Evolutionary conservation across 2,329 filamentous ascomycete species (phyloP).

Genomic region (Monosporascus sp.): DNA sequence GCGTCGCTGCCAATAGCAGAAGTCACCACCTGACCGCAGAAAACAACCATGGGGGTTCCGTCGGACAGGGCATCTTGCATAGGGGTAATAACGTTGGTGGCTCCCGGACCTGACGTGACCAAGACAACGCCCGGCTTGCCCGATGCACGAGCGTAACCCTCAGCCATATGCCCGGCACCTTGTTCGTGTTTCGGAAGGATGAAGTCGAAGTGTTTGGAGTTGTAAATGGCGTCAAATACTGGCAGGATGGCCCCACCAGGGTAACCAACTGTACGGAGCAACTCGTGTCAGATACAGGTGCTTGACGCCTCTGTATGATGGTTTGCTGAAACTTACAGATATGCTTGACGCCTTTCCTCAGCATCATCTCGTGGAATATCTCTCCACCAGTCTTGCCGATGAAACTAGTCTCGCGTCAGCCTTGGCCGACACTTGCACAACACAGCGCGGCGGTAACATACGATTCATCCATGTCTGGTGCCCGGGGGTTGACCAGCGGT

Average conservation of each 20-base stretch:
- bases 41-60: conserved; percentile 93
- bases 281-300: conserved; percentile 13
- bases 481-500: conserved; percentile 56
- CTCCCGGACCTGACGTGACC: conserved; percentile 93
- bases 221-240: conserved; percentile 98
- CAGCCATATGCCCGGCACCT: conserved; percentile 96
- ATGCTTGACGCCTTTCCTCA: conserved; percentile 85
- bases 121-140: conserved; percentile 94
- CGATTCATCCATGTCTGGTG: conserved; percentile 73
- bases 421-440: neutral
- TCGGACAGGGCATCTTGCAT: conserved; percentile 96
- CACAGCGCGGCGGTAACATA: conserved; percentile 39
- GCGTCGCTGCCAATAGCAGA: conserved; percentile 89
- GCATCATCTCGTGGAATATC: conserved; percentile 99
- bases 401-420: conserved; percentile 69
- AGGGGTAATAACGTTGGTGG: conserved; percentile 93
- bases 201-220: conserved; percentile 95
- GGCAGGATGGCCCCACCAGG: conserved; percentile 94
- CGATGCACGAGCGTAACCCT: conserved; percentile 90
- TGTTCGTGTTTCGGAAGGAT: conserved; percentile 95
- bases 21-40: conserved; percentile 88
- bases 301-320: neutral
- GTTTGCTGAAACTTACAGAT: conserved; percentile 62
- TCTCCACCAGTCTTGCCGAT: conserved; percentile 93
- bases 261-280: conserved; percentile 61